These are phyloP conservation scores for Aspergillus sp. DNA, from an alignment of 2,329 filamentous ascomycete species.

Conservation along the genomic window DNA sequence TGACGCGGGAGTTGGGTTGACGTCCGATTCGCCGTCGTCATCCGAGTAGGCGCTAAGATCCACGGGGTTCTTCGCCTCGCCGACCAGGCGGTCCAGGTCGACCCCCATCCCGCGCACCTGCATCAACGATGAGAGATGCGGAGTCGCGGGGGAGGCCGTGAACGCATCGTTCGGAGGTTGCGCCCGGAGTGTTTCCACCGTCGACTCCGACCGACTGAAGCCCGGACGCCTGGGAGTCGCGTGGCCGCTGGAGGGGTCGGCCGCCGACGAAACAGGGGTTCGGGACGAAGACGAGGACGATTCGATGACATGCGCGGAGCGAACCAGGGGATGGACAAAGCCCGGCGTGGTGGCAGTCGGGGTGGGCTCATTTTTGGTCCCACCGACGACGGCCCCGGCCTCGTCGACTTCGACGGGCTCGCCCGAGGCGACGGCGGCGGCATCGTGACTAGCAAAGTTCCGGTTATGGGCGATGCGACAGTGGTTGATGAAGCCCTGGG, in stretches of 20 bases:
- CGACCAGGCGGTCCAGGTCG: slow-evolving; percentile 58
- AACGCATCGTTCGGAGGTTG: slow-evolving; percentile 39
- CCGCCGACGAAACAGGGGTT: slow-evolving; percentile 13
- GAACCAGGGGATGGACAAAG: slow-evolving; percentile 63
- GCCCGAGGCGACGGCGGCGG: slow-evolving; percentile 84
- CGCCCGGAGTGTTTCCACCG: slow-evolving; percentile 26
- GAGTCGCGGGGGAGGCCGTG: slow-evolving; percentile 58
- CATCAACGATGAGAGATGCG: slow-evolving; percentile 67
- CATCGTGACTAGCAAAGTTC: slow-evolving; percentile 94
- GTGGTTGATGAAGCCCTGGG: slow-evolving; percentile 99
- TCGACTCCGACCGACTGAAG: slow-evolving; percentile 10
- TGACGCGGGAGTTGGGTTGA: slow-evolving; percentile 29
- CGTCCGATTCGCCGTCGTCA: slow-evolving; percentile 39
- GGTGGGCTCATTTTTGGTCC: slow-evolving; percentile 26
- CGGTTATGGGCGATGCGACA: slow-evolving; percentile 93
- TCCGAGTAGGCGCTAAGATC: slow-evolving; percentile 41
- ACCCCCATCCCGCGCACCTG: slow-evolving; percentile 60
- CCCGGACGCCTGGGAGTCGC: slow-evolving; percentile 21
- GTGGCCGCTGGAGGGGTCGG: slow-evolving; percentile 10
- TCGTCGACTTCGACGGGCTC: slow-evolving; percentile 74
- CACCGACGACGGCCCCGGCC: slow-evolving; percentile 46
- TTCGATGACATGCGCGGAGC: slow-evolving; percentile 48
- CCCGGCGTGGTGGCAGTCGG: slow-evolving; percentile 38
- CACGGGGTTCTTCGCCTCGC: slow-evolving; percentile 51
- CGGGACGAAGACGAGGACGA: slow-evolving; percentile 16